Base-by-base conservation (phyloP, 73 alveolate species). In the Paramecium pentaurelia region DNA sequence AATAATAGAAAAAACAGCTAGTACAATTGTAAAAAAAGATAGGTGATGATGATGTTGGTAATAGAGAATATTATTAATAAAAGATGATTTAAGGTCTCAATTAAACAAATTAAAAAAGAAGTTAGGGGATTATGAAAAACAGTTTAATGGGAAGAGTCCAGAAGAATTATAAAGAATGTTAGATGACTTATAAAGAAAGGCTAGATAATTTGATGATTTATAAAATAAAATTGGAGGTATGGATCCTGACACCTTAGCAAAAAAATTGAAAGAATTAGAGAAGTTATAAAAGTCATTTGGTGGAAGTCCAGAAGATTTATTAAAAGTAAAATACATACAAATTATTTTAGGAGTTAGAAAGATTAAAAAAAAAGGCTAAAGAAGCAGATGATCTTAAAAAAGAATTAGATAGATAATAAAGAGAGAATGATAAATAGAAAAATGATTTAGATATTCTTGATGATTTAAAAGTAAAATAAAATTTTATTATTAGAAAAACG, bases 21-120 rank as follows among this genome's bases (percentile, higher is more conserved):
- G 20, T 37, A 6, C 14, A 80, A 36, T 47, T 42, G 27, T 25
- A 80, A 80, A 80, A 80, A 47, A 45, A 80, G 8, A 11, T 80
- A 32, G 91, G 91, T 20, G 75, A 49, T 47, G 91, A 42, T 8
- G 75, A 80, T 80, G n/a, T 49, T 8, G 91, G 91, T 80, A 75
- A 14, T 4, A 3, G 25, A 22, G 0, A 22, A 22, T 22, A 22
- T 22, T 22, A 22, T 22, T 22, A 22, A 22, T 22, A 22, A 22
- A 22, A 80, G 91, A 42, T 32, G 75, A 34, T 44, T 25, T 80
- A 6, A 40, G 51, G 36, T 3, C 49, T 80, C 14, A 80, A 49
- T 36, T 80, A 45, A 49, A 42, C 20, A 10, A 45, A 42, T 2
- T 80, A 12, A 42, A 80, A 37, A 45, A 25, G 58, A 80, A 80